A percentile compares a stretch with the other conserved stretches of the same genome.
Evolutionary conservation across 2,329 filamentous ascomycete genomes (phyloP).

Genomic region (Purpureocillium takamizusanense): DNA sequence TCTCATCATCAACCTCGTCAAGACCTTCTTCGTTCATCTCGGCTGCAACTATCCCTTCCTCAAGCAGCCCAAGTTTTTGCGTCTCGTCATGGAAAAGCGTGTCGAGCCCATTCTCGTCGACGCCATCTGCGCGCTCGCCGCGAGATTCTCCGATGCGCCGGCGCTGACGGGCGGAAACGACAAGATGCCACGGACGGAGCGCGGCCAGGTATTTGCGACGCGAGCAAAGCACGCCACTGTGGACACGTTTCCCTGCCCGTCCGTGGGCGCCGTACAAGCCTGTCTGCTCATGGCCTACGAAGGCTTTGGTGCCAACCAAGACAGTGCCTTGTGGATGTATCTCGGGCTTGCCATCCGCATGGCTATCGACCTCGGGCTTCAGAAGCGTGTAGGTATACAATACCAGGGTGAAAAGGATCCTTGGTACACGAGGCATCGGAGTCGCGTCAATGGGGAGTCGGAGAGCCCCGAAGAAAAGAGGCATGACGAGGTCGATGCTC

Average conservation of each 20-base stretch:
- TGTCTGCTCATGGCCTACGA: slow-evolving; percentile 80
- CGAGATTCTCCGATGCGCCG: slow-evolving; percentile 64
- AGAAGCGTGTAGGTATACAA: slow-evolving; percentile 68
- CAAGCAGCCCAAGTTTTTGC: slow-evolving; percentile 61
- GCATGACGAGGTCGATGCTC: slow-evolving; percentile 27
- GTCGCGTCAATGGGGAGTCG: slow-evolving; percentile 22
- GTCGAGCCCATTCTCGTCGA: slow-evolving; percentile 81
- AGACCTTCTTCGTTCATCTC: slow-evolving; percentile 72
- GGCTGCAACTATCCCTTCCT: slow-evolving; percentile 84
- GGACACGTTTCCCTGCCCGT: slow-evolving; percentile 75
- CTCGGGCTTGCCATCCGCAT: slow-evolving; percentile 78
- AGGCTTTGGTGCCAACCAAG: slow-evolving; percentile 79
- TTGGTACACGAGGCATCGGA: slow-evolving; percentile 36
- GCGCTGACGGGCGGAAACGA: slow-evolving; percentile 36
- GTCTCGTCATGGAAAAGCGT: slow-evolving; percentile 70
- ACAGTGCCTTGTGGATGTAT: slow-evolving; percentile 92
- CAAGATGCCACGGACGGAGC: slow-evolving; percentile 50
- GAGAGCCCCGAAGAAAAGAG: slow-evolving; percentile 30
- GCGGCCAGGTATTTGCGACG: slow-evolving; percentile 70
- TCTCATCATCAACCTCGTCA: slow-evolving; percentile 66
- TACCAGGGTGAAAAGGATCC: slow-evolving; percentile 46
- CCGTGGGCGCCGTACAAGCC: slow-evolving; percentile 74
- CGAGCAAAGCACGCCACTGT: slow-evolving; percentile 75
- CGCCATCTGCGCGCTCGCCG: slow-evolving; percentile 73
- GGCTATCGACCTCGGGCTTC: slow-evolving; percentile 70